Percentiles rank a stretch among this genome's conserved stretches.
These are phyloP conservation scores for Paramecium sonneborni DNA, from an alignment of 73 alveolate species.

Conservation along the genomic window DNA sequence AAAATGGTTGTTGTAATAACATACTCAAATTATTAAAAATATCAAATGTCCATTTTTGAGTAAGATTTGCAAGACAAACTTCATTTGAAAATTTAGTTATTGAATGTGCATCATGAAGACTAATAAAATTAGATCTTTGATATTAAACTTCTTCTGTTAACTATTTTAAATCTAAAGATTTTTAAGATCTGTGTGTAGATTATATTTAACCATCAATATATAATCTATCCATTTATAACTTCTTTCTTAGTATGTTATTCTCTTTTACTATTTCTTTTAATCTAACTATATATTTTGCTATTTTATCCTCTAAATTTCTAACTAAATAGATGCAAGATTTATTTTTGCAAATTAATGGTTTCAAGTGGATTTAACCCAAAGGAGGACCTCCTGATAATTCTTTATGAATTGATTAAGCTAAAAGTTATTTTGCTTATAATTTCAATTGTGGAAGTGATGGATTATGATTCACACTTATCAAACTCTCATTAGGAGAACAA, in stretches of 20 bases:
- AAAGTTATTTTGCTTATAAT: background rate
- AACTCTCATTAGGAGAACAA: background rate
- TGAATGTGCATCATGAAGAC: background rate
- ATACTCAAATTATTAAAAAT: background rate
- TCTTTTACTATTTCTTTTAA: background rate
- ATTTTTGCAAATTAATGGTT: background rate
- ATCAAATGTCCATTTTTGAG: background rate
- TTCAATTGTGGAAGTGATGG: background rate
- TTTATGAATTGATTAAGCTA: background rate
- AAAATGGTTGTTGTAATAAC: background rate
- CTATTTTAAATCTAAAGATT: background rate
- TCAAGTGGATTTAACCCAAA: background rate
- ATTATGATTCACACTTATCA: background rate
- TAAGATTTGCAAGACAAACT: background rate
- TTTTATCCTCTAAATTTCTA: background rate
- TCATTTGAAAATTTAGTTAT: background rate
- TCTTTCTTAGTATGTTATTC: background rate
- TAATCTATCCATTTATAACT: background rate
- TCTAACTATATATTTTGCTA: background rate
- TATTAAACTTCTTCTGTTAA: background rate
- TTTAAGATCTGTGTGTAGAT: background rate
- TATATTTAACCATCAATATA: background rate
- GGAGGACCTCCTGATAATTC: background rate
- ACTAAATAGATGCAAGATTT: background rate
- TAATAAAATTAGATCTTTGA: background rate